Percentiles rank a stretch among this genome's conserved stretches.
Evolutionary conservation across 2,329 filamentous ascomycete genomes (phyloP).

Genomic region (Ascochyta clinopodiicola): DNA sequence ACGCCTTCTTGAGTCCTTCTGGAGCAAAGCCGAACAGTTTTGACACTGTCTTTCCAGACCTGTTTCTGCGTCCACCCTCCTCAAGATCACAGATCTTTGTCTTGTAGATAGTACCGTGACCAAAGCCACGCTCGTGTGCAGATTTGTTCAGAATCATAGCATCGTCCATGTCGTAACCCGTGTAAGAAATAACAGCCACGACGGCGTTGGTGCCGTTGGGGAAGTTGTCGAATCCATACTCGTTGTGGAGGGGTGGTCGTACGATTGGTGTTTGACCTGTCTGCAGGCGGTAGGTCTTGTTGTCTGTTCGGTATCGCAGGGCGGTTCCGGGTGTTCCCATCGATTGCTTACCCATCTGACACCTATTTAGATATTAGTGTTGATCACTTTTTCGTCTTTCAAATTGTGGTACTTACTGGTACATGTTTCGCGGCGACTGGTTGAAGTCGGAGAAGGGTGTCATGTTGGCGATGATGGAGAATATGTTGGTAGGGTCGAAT

Average conservation of each 20-base stretch:
- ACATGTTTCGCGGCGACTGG: slow-evolving; percentile 98
- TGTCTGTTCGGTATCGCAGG: slow-evolving; percentile 86
- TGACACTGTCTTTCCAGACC: slow-evolving; percentile 71
- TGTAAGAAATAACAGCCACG: slow-evolving; percentile 98
- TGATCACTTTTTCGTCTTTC: no score
- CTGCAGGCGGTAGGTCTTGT: slow-evolving; percentile 94
- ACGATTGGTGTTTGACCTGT: slow-evolving; percentile 96
- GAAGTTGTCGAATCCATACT: slow-evolving; percentile 97
- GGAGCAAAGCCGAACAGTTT: slow-evolving; percentile 94
- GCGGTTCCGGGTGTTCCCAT: slow-evolving; percentile 96
- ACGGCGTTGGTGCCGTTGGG: slow-evolving; percentile 95
- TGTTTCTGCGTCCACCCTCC: slow-evolving; percentile 72
- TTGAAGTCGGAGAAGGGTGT: slow-evolving; percentile 99
- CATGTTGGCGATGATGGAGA: slow-evolving; percentile 98
- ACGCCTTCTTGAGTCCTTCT: slow-evolving; percentile 72
- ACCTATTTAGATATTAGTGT: background rate
- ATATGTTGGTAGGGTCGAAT: slow-evolving; percentile 91
- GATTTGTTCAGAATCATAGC: slow-evolving; percentile 99
- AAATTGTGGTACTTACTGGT: slow-evolving; percentile 55
- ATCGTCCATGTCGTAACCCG: slow-evolving; percentile 99
- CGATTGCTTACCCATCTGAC: slow-evolving; percentile 90
- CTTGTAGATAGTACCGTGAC: slow-evolving; percentile 96
- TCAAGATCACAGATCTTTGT: slow-evolving; percentile 89
- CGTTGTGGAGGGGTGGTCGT: slow-evolving; percentile 88
- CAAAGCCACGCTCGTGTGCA: slow-evolving; percentile 92